Evolutionary conservation across 768 basidiomycete species (phyloP), one percentile per base, ranked within the genome.

Genomic region (Amanita subjunquillea): DNA sequence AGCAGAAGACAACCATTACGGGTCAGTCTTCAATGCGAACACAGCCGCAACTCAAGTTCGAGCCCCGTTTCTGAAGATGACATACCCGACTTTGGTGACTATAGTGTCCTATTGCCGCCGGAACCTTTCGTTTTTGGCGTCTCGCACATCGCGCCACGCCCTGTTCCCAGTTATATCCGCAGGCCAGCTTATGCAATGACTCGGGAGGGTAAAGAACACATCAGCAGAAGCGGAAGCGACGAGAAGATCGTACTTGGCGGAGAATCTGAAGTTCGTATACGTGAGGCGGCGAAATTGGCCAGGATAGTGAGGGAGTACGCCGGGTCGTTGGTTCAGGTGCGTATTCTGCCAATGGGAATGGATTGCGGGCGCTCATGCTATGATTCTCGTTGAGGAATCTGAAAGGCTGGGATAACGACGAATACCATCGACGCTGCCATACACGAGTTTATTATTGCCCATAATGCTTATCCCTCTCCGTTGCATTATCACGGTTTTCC

Each of bases 401-500:
- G 12, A 25, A 53, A 90, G 88, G 71, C 77, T 32, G 84, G 83
- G 10, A 65, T 77, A 7, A 92, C 90, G 3, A 95, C 93, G 7
- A 76, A 85, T 51, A 67, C 67, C 10, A 83, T 96, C 47, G 91
- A 96, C 63, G 67, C 71, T 10, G 72, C 74, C 1, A 69, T 94
- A 37, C 91, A 94, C 53, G 73, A 84, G 5, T 82, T 78, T 54
- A 85, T 93, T 53, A 50, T 50, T 15, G 39, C 49, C 27, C 73
- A 76, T 58, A 74, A 74, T 22, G 93, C 90, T 6, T 96, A 95
- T 65, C 93, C 93, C 0, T 93, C 91, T 7, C 89, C 93, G 0
- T 68, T 95, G 46, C 74, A 72, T 0, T 95, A 94, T 63, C 69
- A 72, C 7, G 85, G 79, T 6, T 91, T 81, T 63, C 87, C 89